Conservation (phyloP, 148 eudicot species). For the Drosera capensis region DNA sequence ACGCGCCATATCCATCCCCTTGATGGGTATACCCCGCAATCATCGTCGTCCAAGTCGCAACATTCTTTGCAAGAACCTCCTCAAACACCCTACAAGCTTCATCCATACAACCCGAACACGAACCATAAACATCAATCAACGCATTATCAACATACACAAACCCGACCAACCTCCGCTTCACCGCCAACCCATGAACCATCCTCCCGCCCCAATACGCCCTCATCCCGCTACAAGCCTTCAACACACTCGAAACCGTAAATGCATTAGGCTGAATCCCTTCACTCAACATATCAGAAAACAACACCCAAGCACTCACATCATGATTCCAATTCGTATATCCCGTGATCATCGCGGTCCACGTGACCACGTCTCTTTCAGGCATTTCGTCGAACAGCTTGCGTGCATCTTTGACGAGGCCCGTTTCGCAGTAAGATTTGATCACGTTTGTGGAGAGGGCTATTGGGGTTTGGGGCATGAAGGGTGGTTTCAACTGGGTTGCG, state of each 20-base stretch:
- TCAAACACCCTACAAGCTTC: slow-evolving; percentile 40
- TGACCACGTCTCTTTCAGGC: slow-evolving; percentile 77
- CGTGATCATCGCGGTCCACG: slow-evolving; percentile 82
- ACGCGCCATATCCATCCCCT: slow-evolving; percentile 59
- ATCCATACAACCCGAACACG: slow-evolving; percentile 47
- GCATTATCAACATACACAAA: slow-evolving; percentile 50
- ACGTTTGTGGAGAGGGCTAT: slow-evolving; percentile 55
- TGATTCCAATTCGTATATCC: slow-evolving; percentile 49
- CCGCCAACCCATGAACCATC: slow-evolving; percentile 51
- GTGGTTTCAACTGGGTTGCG: slow-evolving; percentile 22
- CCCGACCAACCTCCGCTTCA: slow-evolving; percentile 46
- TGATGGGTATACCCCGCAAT: slow-evolving; percentile 75
- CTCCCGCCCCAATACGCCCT: slow-evolving; percentile 29
- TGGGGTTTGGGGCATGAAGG: slow-evolving; percentile 26
- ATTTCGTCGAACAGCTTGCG: slow-evolving; percentile 79
- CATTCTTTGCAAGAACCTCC: slow-evolving; percentile 32
- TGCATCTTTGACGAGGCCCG: slow-evolving; percentile 43
- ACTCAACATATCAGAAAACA: slow-evolving; percentile 53
- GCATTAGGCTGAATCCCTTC: slow-evolving; percentile 40
- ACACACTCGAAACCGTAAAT: slow-evolving; percentile 57
- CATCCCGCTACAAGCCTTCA: slow-evolving; percentile 79
- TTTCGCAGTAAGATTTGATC: slow-evolving; percentile 50
- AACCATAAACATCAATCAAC: slow-evolving; percentile 66
- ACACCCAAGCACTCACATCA: slow-evolving; percentile 33
- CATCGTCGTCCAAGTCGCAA: slow-evolving; percentile 76